Conservation (phyloP, 1,284 basidiomycete genomes). For the Marasmius fiardii region DNA sequence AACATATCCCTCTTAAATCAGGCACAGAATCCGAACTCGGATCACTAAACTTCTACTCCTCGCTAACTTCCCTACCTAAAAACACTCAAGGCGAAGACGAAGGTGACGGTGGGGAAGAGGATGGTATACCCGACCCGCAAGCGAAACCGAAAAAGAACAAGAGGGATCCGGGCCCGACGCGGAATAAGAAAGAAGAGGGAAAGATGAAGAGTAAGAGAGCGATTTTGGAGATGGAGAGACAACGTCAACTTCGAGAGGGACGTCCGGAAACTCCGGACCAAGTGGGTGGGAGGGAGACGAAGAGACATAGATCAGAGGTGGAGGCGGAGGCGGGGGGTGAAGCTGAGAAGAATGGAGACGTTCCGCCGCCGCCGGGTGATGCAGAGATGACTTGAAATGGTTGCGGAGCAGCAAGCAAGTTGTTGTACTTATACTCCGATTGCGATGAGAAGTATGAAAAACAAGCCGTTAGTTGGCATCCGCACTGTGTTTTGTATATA, state of each 20-base stretch:
- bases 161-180: constrained; percentile 3
- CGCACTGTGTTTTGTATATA: too few species aligned
- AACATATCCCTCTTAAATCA: constrained; percentile 4
- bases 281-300: constrained; percentile 22
- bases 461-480: too few species aligned
- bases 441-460: too few species aligned
- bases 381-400: too few species aligned
- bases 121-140: constrained; percentile 10
- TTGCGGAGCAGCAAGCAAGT: too few species aligned
- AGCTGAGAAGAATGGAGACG: too few species aligned
- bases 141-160: constrained; percentile 20
- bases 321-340: neutral
- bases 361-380: too few species aligned
- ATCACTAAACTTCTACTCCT: constrained; percentile 57
- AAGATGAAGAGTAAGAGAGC: constrained; percentile 48
- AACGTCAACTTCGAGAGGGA: constrained; percentile 5
- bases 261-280: neutral
- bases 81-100: constrained; percentile 43
- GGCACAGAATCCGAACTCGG: constrained; percentile 33
- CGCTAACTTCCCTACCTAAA: constrained; percentile 63
- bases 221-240: constrained; percentile 26
- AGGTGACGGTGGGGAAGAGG: constrained; percentile 18
- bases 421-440: too few species aligned
- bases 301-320: neutral
- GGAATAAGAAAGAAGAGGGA: constrained; percentile 44